Evolutionary conservation across 768 basidiomycete species (phyloP), one percentile per base, ranked within the genome.

Genomic region (Megacollybia marginata): DNA sequence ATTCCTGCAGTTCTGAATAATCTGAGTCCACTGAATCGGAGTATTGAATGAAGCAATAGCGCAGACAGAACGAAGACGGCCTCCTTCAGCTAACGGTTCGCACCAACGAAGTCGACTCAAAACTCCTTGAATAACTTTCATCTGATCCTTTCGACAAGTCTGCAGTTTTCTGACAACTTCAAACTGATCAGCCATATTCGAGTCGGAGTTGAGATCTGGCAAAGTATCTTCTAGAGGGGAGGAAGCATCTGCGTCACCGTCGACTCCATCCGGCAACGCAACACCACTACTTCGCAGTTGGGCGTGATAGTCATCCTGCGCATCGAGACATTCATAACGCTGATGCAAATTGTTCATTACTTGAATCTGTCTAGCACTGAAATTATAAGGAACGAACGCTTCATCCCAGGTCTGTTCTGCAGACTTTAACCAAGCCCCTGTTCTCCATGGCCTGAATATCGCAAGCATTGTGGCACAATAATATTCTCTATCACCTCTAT

Each of bases 391-490:
- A 1, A 35, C 16, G 40, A 54, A 54, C 4, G 52, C 52, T 5
- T 6, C 31, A 12, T n/a, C 15, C 53, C 53, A 54, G 23, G 46
- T 35, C 33, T 52, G 28, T 8, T 2, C 5, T 19, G 31, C 9
- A 4, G 1, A 19, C 32, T 43, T 47, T 1, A 55, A 20, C 35
- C 52, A 50, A 2, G 28, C 15, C 3, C 46, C 11, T 2, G 16
- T 33, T 1, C 54, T 16, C 56, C 56, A 57, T 33, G 56, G 55
- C 34, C 53, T 57, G 40, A 57, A 42, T 12, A 57, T 35, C 2
- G 50, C n/a, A 2, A 57, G 36, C 55, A 57, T 57, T 1, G 18
- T 33, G 12, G 18, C 16, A 34, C 49, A n/a, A n/a, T n/a, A n/a
- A n/a, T n/a, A n/a, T n/a, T n/a, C n/a, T n/a, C n/a, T n/a, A n/a